Evolutionary conservation across 768 basidiomycete genomes (phyloP).

Genomic region (Gautieria morchelliformis): DNA sequence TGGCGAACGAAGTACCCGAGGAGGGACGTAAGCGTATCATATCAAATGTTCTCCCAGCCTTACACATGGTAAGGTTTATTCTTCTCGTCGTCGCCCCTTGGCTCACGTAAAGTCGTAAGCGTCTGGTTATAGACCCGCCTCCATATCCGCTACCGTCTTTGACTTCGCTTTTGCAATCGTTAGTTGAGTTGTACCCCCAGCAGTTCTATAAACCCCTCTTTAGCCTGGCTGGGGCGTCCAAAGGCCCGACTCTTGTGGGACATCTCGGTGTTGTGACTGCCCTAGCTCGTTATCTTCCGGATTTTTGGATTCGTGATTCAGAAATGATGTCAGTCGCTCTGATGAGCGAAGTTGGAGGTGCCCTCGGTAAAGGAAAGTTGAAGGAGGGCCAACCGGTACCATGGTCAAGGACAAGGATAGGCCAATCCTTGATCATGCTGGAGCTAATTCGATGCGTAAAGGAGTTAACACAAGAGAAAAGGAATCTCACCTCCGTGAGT

Average conservation of each 20-base stretch:
- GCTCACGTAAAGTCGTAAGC: slow-evolving; percentile 25
- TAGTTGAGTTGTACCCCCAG: slow-evolving; percentile 47
- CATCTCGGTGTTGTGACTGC: slow-evolving; percentile 47
- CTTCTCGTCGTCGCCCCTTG: not conserved
- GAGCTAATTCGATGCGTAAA: slow-evolving; percentile 52
- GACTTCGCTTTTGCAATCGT: slow-evolving; percentile 38
- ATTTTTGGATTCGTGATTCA: slow-evolving; percentile 58
- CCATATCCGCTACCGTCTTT: slow-evolving; percentile 36
- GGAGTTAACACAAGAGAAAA: slow-evolving; percentile 31
- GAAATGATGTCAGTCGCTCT: slow-evolving; percentile 70
- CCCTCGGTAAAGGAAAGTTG: slow-evolving; percentile 14
- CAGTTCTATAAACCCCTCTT: slow-evolving; percentile 69
- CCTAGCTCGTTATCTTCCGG: slow-evolving; percentile 43
- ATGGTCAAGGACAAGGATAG: slow-evolving; percentile 46
- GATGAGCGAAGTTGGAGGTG: slow-evolving; percentile 37
- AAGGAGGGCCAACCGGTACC: slow-evolving; percentile 12
- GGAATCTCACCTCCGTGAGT: slow-evolving; percentile 19
- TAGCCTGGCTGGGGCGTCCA: slow-evolving; percentile 53
- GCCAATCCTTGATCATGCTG: slow-evolving; percentile 51
- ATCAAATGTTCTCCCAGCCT: not conserved
- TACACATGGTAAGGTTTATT: slow-evolving; percentile 4
- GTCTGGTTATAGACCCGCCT: slow-evolving; percentile 44
- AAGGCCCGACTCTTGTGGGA: slow-evolving; percentile 48
- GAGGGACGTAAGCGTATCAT: slow-evolving; percentile 25
- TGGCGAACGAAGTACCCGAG: slow-evolving; percentile 11